phyloP scores from a whole-genome alignment of 1,284 basidiomycete genomes.

The Neolentinus lepideus region DNA sequence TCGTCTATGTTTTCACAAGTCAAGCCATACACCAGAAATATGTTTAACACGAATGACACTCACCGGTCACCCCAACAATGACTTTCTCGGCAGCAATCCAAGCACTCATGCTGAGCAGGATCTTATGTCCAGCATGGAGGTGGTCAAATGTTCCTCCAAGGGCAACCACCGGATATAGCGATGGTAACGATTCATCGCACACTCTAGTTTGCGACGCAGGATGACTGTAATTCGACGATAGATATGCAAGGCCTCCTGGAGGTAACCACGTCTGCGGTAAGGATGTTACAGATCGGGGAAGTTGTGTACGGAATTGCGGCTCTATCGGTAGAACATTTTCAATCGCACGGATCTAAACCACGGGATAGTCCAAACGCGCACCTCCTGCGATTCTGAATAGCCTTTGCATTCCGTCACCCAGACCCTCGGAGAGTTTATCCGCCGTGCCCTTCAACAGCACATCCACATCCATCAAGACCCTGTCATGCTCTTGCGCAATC shows the following conservation, averaged over 20 bases:
- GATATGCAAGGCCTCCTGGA: background rate
- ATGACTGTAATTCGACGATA: background rate
- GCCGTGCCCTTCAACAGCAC: constrained; percentile 39
- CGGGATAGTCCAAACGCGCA: constrained; percentile 3
- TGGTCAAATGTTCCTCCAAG: constrained; percentile 93
- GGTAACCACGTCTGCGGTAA: background rate
- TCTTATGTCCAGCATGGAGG: constrained; percentile 96
- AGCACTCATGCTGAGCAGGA: constrained; percentile 86
- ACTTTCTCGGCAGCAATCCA: constrained; percentile 77
- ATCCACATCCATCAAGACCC: constrained; percentile 62
- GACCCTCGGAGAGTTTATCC: constrained; percentile 4
- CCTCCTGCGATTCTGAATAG: constrained; percentile 46
- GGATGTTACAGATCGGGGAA: background rate
- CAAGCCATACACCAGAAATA: no score
- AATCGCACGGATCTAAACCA: background rate
- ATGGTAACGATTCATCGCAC: constrained; percentile 9
- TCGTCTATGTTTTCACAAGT: constrained; percentile 46
- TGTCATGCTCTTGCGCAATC: constrained; percentile 56
- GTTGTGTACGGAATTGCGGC: background rate
- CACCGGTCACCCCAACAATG: constrained; percentile 86
- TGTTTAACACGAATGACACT: no score
- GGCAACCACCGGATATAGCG: constrained; percentile 41
- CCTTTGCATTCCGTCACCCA: constrained; percentile 29
- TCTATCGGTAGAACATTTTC: background rate
- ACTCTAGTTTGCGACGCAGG: background rate